Evolutionary conservation across 2,329 filamentous ascomycete genomes (phyloP), one percentile per base, ranked within the genome.

Genomic region (Alternaria atra): DNA sequence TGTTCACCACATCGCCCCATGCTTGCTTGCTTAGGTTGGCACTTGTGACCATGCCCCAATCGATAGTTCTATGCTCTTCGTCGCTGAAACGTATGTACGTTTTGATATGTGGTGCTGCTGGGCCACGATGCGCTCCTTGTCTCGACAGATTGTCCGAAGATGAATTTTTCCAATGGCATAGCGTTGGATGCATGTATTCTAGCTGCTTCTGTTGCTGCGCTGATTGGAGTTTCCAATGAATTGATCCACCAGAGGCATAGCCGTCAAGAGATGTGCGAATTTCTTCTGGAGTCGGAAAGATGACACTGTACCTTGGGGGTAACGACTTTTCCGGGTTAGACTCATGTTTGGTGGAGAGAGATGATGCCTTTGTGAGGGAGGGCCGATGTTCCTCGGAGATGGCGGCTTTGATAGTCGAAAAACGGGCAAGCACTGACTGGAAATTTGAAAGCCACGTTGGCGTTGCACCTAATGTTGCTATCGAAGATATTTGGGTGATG

Each of bases 11-110:
- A 37, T 90, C 88, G 1, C 93, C 93, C 94, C 93, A 97, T 0
- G 93, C 93, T 78, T 97, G 93, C 63, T 90, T 94, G 2, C 91
- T 95, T 2, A 97, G 77, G 68, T 97, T 97, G n/a, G 93, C 93
- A n/a, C 91, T 95, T 0, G 92, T 96, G 2, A 96, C 76, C 65
- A 97, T 83, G 2, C 91, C 92, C 94, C 93, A 97, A 72, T 95
- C 91, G 39, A 96, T 89, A 0, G 79, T 77, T 2, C 70, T 74
- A 17, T 80, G 72, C n/a, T 76, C 30, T 1, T 53, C 34, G 51
- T 82, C 75, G n/a, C 55, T 59, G 69, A 85, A 93, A 5, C 91
- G 87, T 44, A 94, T 88, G 71, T 95, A 97, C 0, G 93, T 97
- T 77, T 97, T 97, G 74, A 97, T 91, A 69, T 97, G 93, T 0